Evolutionary conservation across 2,329 filamentous ascomycete genomes (phyloP).

Genomic region (Xylaria polymorpha): DNA sequence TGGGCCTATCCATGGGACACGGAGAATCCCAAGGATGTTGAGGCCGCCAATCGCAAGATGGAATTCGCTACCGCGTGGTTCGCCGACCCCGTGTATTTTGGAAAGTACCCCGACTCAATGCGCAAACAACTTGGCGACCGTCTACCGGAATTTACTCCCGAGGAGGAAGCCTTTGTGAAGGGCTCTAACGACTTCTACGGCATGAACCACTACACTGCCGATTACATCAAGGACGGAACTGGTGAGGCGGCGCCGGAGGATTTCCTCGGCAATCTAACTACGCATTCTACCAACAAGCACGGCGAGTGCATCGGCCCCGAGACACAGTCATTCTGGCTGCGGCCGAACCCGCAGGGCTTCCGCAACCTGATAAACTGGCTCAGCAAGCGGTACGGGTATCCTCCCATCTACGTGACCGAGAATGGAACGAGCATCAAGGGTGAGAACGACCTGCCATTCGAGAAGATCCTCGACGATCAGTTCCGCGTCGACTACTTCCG

Average conservation of each 20-base stretch:
- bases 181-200: slow-evolving; percentile 95
- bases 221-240: slow-evolving; percentile 82
- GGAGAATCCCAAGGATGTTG: slow-evolving; percentile 77
- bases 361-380: slow-evolving; percentile 81
- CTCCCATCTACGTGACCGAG: slow-evolving; percentile 88
- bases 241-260: slow-evolving; percentile 72
- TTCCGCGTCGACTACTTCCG: slow-evolving; percentile 85
- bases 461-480: slow-evolving; percentile 81
- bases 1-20: slow-evolving; percentile 86
- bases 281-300: slow-evolving; percentile 75
- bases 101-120: slow-evolving; percentile 87
- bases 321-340: slow-evolving; percentile 85
- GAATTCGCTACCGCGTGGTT: slow-evolving; percentile 93
- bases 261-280: slow-evolving; percentile 80
- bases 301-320: slow-evolving; percentile 82
- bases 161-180: slow-evolving; percentile 78
- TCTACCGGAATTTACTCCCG: slow-evolving; percentile 77
- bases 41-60: slow-evolving; percentile 82
- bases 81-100: slow-evolving; percentile 86
- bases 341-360: slow-evolving; percentile 80
- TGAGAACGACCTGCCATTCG: slow-evolving; percentile 78
- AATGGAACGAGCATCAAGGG: slow-evolving; percentile 87
- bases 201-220: slow-evolving; percentile 93
- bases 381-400: slow-evolving; percentile 78
- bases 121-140: slow-evolving; percentile 81